Conservation (phyloP, 2,329 filamentous ascomycete species). For the Clonostachys byssicola region DNA sequence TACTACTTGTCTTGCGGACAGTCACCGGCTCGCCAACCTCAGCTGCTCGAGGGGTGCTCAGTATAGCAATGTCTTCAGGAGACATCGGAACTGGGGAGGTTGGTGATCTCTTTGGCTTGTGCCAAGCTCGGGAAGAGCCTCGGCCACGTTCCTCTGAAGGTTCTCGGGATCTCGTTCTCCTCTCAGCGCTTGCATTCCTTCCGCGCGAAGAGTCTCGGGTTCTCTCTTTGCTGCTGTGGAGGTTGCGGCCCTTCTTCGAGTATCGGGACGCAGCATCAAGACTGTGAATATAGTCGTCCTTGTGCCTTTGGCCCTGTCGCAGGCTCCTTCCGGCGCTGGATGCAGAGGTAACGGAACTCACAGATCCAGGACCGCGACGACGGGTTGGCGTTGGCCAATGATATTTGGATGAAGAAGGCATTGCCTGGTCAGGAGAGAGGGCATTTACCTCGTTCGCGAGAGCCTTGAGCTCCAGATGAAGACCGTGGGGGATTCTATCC, state of each 20-base stretch:
- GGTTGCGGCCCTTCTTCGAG: constrained; percentile 45
- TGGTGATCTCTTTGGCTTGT: constrained; percentile 79
- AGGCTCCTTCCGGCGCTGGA: constrained; percentile 45
- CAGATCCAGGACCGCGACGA: constrained; percentile 45
- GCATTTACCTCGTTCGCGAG: constrained; percentile 25
- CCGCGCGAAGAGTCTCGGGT: constrained; percentile 33
- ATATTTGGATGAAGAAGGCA: constrained; percentile 46
- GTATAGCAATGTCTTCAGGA: constrained; percentile 72
- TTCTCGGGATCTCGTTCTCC: constrained; percentile 52
- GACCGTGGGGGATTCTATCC: constrained; percentile 71
- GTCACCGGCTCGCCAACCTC: constrained; percentile 34
- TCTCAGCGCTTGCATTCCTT: constrained; percentile 42
- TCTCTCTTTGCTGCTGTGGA: constrained; percentile 48
- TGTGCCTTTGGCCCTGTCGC: constrained; percentile 40
- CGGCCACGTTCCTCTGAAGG: constrained; percentile 68
- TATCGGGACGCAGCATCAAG: constrained; percentile 72
- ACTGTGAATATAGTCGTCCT: constrained; percentile 84
- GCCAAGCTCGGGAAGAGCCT: constrained; percentile 57
- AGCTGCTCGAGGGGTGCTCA: constrained; percentile 41
- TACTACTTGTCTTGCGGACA: constrained; percentile 34
- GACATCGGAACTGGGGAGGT: constrained; percentile 95
- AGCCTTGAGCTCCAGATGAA: constrained; percentile 57
- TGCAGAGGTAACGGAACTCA: constrained; percentile 53
- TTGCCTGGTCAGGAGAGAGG: constrained; percentile 50
- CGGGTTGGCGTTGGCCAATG: constrained; percentile 48